Conservation (phyloP, 2,329 filamentous ascomycete genomes). For the Nectriaceae sp. region DNA sequence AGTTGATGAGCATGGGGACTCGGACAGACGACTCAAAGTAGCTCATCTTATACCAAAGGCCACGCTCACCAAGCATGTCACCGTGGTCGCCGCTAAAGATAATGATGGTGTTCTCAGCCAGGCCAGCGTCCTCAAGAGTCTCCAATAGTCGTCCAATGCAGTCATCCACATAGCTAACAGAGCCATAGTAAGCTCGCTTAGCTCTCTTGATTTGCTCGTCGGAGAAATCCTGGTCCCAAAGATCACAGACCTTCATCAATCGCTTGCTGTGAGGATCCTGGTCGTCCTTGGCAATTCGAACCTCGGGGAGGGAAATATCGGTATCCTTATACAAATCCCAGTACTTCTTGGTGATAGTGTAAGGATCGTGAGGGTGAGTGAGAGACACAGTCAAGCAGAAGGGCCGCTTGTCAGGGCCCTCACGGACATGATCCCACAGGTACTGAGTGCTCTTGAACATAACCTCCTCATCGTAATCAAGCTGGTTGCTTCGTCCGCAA, state of each 20-base stretch:
- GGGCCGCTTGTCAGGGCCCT: constrained; percentile 70
- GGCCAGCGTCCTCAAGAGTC: constrained; percentile 74
- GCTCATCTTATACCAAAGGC: constrained; percentile 97
- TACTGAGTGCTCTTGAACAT: constrained; percentile 91
- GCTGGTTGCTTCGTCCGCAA: constrained; percentile 89
- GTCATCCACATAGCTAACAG: constrained; percentile 91
- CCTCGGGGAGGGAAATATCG: constrained; percentile 80
- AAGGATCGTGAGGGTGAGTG: constrained; percentile 93
- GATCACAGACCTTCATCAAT: constrained; percentile 81
- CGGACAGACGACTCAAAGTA: constrained; percentile 92
- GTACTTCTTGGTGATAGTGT: constrained; percentile 90
- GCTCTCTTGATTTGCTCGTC: constrained; percentile 86
- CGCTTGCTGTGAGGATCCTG: constrained; percentile 87
- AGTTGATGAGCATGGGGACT: constrained; percentile 83
- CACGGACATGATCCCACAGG: constrained; percentile 86
- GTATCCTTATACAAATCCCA: constrained; percentile 91
- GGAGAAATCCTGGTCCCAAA: constrained; percentile 81
- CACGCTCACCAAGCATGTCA: constrained; percentile 92
- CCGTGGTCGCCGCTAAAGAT: constrained; percentile 94
- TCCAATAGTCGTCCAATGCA: constrained; percentile 82
- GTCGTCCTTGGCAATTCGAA: constrained; percentile 76
- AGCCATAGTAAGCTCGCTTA: constrained; percentile 86
- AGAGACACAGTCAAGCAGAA: constrained; percentile 91
- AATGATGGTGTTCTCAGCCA: constrained; percentile 85
- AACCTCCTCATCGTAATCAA: constrained; percentile 95